A percentile compares a stretch with the other conserved stretches of the same genome.
These are phyloP conservation scores for Hanseniaspora valbyensis DNA, from an alignment of 805 yeast genomes.

Conservation along the genomic window DNA sequence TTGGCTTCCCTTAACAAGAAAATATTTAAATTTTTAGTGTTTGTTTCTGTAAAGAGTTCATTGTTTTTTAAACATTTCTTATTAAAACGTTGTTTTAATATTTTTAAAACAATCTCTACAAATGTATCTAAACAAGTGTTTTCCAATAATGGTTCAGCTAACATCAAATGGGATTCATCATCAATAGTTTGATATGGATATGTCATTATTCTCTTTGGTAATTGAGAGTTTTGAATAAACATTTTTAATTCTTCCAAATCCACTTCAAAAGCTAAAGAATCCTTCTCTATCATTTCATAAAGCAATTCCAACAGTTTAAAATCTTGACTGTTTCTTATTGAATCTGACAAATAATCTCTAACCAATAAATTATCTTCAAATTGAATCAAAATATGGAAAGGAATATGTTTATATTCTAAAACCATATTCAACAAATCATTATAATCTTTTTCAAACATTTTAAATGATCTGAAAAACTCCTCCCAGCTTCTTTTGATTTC, in stretches of 20 bases:
- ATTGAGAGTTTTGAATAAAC: background rate
- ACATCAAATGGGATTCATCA: background rate
- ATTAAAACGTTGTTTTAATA: background rate
- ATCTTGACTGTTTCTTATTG: constrained; percentile 1
- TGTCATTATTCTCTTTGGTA: background rate
- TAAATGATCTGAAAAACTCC: constrained; percentile 19
- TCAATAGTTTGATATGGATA: constrained; percentile 7
- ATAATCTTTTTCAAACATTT: constrained; percentile 11
- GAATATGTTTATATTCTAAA: background rate
- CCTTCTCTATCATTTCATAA: background rate
- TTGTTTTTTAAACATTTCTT: background rate
- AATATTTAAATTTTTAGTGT: background rate
- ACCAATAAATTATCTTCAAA: constrained; percentile 4
- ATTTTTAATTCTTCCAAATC: background rate
- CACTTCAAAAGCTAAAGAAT: background rate
- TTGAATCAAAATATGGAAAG: background rate
- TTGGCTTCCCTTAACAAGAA: background rate
- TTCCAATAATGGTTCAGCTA: background rate
- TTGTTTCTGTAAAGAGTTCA: no score
- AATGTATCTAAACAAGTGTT: background rate
- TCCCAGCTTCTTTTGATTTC: constrained; percentile 26
- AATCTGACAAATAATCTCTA: background rate
- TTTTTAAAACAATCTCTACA: background rate
- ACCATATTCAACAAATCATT: constrained; percentile 4
- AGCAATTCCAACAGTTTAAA: background rate